These are phyloP conservation scores for Wickerhamomyces subpelliculosus DNA, from an alignment of 805 yeast species.

Conservation along the genomic window DNA sequence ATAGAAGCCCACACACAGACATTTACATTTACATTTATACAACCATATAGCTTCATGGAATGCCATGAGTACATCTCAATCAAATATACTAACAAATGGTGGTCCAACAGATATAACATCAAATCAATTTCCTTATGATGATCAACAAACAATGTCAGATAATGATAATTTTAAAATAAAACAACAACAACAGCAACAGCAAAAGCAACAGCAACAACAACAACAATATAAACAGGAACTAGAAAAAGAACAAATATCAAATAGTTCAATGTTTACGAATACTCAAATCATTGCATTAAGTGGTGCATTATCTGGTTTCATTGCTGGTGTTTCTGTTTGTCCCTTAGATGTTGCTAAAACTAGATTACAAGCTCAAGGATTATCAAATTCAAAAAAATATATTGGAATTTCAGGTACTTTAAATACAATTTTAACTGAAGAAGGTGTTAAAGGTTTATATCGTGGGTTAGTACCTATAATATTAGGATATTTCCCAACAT, in stretches of 20 bases:
- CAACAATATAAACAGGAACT: slow-evolving; percentile 6
- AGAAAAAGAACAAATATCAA: slow-evolving; percentile 3
- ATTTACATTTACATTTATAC: too few species aligned
- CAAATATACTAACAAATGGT: slow-evolving; percentile 1
- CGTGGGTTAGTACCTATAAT: slow-evolving; percentile 90
- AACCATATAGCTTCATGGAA: too few species aligned
- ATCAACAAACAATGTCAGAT: neutral
- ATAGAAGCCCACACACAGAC: too few species aligned
- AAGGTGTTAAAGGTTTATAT: slow-evolving; percentile 79
- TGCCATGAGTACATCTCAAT: neutral
- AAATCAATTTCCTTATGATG: neutral
- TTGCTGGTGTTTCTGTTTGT: slow-evolving; percentile 85
- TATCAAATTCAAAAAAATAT: slow-evolving; percentile 29
- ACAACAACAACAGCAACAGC: slow-evolving; percentile 10
- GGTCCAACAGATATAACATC: slow-evolving; percentile 1
- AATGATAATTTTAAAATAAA: slow-evolving; percentile 7
- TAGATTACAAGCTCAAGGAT: slow-evolving; percentile 87
- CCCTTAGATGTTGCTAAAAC: slow-evolving; percentile 96
- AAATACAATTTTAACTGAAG: slow-evolving; percentile 60
- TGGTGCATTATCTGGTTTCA: slow-evolving; percentile 92
- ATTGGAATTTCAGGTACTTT: slow-evolving; percentile 60
- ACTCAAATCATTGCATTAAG: slow-evolving; percentile 68
- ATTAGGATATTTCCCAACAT: slow-evolving; percentile 91
- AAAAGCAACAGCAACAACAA: slow-evolving; percentile 4
- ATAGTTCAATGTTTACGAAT: slow-evolving; percentile 30